A percentile compares a stretch with the other conserved stretches of the same genome.
These are phyloP conservation scores for Holtermannia corniformis DNA, from an alignment of 768 basidiomycete species.

Conservation along the genomic window DNA sequence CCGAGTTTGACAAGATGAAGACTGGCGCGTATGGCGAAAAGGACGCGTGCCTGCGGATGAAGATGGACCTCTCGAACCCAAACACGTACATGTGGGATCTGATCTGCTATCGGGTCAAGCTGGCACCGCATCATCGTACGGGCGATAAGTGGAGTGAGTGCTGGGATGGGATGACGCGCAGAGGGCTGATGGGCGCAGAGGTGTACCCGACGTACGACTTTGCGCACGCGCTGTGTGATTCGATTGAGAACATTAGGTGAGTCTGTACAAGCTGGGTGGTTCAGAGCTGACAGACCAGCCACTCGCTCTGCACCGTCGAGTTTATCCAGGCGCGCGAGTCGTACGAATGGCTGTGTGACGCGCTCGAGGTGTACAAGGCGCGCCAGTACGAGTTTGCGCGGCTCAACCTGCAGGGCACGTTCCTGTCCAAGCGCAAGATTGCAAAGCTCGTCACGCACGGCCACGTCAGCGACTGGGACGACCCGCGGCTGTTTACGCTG, in stretches of 20 bases:
- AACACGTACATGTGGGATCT: slow-evolving; percentile 99
- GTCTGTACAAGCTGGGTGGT: slow-evolving; percentile 39
- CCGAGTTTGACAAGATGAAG: slow-evolving; percentile 86
- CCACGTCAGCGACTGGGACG: slow-evolving; percentile 89
- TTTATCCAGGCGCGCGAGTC: slow-evolving; percentile 93
- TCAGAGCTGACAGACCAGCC: slow-evolving; percentile 47
- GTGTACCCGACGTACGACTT: slow-evolving; percentile 99
- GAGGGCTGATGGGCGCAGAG: slow-evolving; percentile 19
- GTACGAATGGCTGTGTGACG: slow-evolving; percentile 98
- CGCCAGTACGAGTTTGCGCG: slow-evolving; percentile 94
- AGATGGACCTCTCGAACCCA: slow-evolving; percentile 80
- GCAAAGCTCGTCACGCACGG: slow-evolving; percentile 72
- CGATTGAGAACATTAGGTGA: slow-evolving; percentile 97
- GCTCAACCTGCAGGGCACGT: slow-evolving; percentile 81
- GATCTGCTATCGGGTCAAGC: slow-evolving; percentile 87
- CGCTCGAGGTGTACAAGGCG: slow-evolving; percentile 93
- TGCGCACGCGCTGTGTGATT: slow-evolving; percentile 95
- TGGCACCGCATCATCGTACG: slow-evolving; percentile 86
- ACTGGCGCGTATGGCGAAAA: slow-evolving; percentile 81
- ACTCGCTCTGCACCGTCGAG: slow-evolving; percentile 92
- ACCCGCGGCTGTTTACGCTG: slow-evolving; percentile 91
- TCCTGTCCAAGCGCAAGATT: slow-evolving; percentile 96
- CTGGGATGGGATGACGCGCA: neutral
- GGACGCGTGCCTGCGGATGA: slow-evolving; percentile 91
- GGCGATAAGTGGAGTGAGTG: slow-evolving; percentile 70